Conservation (phyloP, 345 rosid species). For the Crucihimalaya himalaica region DNA sequence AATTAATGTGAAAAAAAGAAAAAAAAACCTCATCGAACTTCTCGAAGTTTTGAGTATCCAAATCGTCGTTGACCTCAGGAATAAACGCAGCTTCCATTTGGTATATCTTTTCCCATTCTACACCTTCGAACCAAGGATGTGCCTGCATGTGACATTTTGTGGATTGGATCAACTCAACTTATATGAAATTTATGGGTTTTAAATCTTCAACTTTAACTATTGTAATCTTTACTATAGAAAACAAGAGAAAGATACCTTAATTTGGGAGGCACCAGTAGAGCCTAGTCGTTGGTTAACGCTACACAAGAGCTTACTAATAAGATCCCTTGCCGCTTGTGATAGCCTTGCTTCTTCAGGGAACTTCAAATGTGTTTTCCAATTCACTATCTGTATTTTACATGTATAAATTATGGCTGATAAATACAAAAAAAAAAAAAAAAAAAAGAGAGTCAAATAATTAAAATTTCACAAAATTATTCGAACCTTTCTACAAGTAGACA, state of each 20-base stretch:
- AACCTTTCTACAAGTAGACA: slow-evolving; percentile 94
- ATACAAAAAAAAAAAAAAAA: neutral
- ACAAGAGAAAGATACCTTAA: slow-evolving; percentile 76
- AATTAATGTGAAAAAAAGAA: neutral
- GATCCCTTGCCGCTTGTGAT: slow-evolving; percentile 73
- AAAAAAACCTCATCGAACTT: slow-evolving; percentile 74
- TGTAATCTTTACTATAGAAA: slow-evolving; percentile 44
- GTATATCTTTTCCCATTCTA: slow-evolving; percentile 79
- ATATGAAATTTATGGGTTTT: neutral
- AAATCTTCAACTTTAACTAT: neutral
- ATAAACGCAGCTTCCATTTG: slow-evolving; percentile 88
- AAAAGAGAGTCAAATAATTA: neutral
- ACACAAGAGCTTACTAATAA: slow-evolving; percentile 76
- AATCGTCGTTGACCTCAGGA: slow-evolving; percentile 87
- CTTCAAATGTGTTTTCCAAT: slow-evolving; percentile 95
- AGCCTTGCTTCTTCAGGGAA: slow-evolving; percentile 90
- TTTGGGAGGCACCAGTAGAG: slow-evolving; percentile 76
- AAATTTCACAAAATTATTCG: neutral
- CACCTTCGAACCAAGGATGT: slow-evolving; percentile 79
- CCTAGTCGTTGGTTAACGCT: slow-evolving; percentile 84
- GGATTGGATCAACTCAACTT: slow-evolving; percentile 28
- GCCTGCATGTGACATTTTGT: slow-evolving; percentile 44
- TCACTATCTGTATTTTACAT: slow-evolving; percentile 61
- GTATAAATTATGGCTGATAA: neutral
- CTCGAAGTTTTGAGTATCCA: slow-evolving; percentile 96